phyloP scores from a whole-genome alignment of 2,329 filamentous ascomycete species.

The Diplodia sapinea region DNA sequence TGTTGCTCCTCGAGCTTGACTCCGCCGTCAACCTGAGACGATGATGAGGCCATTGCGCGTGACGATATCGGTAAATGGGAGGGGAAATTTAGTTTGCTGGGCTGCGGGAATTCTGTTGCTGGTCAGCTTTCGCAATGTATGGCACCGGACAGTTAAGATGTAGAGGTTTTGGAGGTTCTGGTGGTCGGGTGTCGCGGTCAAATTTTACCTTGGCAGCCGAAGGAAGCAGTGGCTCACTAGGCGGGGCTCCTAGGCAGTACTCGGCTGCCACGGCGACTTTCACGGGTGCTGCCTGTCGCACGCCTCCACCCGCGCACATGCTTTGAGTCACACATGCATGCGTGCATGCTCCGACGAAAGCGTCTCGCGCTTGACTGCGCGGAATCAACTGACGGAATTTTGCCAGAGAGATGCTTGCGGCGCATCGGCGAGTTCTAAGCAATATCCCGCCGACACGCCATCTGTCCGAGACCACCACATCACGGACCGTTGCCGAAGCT shows the following conservation, averaged over 20 bases:
- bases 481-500: constrained; percentile 4
- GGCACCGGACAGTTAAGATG: not conserved
- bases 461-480: not conserved
- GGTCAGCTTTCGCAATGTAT: constrained; percentile 6
- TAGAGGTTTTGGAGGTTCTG: not conserved
- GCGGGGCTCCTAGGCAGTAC: not conserved
- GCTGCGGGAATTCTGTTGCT: constrained; percentile 3
- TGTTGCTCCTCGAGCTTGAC: constrained; percentile 28
- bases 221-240: not conserved
- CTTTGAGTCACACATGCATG: not conserved
- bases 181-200: not conserved
- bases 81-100: not conserved
- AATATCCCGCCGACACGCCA: not conserved
- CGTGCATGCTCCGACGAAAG: not conserved
- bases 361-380: not conserved
- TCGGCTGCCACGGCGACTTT: constrained; percentile 14
- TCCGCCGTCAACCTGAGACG: constrained; percentile 29
- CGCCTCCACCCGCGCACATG: not conserved
- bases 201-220: not conserved
- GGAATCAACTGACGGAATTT: not conserved
- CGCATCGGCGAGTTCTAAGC: not conserved
- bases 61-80: not conserved
- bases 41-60: constrained; percentile 25
- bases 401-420: not conserved
- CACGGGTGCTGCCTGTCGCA: not conserved